A percentile compares a stretch with the other conserved stretches of the same genome.
Conservation (phyloP, 2,329 filamentous ascomycete genomes). For the Didymella glomerata region DNA sequence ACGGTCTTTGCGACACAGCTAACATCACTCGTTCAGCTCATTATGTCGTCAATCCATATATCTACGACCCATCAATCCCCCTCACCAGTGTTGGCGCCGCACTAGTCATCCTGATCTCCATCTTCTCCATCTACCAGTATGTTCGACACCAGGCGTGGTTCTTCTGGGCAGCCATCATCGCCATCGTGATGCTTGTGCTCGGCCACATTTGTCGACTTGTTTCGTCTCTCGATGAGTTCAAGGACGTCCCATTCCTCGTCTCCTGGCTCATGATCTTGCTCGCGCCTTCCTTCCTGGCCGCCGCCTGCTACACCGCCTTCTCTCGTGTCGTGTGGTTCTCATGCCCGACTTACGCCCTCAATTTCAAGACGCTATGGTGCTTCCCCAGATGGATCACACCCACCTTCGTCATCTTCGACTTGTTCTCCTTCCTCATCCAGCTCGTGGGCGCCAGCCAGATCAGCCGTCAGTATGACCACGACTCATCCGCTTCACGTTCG, state of each 20-base stretch:
- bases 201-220: constrained; percentile 62
- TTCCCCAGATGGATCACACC: constrained; percentile 56
- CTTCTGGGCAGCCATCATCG: constrained; percentile 48
- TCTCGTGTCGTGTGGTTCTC: constrained; percentile 57
- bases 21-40: constrained; percentile 20
- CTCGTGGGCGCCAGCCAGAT: constrained; percentile 56
- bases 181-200: constrained; percentile 56
- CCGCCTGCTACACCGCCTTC: constrained; percentile 61
- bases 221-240: constrained; percentile 47
- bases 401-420: constrained; percentile 59
- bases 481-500: constrained; percentile 50
- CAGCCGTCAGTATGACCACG: constrained; percentile 43
- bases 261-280: constrained; percentile 59
- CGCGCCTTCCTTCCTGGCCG: constrained; percentile 60
- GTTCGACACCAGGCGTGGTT: constrained; percentile 49
- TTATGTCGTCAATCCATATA: constrained; percentile 53
- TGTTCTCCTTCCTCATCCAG: constrained; percentile 60
- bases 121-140: constrained; percentile 45
- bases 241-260: constrained; percentile 50
- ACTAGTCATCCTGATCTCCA: constrained; percentile 51
- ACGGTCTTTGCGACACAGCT: constrained; percentile 1
- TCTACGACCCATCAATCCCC: constrained; percentile 58
- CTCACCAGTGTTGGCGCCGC: constrained; percentile 55
- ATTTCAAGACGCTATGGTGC: constrained; percentile 55
- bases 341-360: constrained; percentile 50